Evolutionary conservation across 2,329 filamentous ascomycete species (phyloP).

Genomic region (Alternaria arbusti): DNA sequence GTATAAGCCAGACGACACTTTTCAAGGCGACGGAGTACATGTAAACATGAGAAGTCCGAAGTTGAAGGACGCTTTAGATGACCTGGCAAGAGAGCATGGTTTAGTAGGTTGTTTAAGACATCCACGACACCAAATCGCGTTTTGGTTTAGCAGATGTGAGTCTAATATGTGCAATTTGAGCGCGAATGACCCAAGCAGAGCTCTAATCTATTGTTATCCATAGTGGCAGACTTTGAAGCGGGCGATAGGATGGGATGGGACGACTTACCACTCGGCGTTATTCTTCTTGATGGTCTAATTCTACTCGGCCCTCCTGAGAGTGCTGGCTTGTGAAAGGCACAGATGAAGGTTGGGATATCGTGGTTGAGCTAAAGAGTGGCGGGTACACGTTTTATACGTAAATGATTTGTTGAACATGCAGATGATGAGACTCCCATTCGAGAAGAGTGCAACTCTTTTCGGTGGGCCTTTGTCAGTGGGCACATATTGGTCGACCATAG

Average conservation of each 20-base stretch:
- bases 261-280: background rate
- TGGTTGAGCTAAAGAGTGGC: background rate
- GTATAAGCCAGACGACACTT: background rate
- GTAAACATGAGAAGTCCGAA: background rate
- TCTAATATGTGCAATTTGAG: background rate
- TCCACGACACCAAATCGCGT: background rate
- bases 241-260: background rate
- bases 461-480: background rate
- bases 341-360: background rate
- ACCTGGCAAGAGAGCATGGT: background rate
- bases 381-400: background rate
- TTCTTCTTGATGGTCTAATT: background rate
- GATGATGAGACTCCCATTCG: background rate
- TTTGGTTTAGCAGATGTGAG: background rate
- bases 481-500: background rate
- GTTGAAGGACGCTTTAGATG: background rate
- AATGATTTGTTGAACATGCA: background rate
- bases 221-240: background rate
- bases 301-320: background rate
- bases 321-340: background rate
- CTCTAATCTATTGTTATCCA: background rate
- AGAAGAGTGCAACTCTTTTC: background rate
- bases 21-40: background rate
- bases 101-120: background rate
- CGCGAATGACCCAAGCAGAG: background rate